Evolutionary conservation across 306 rosid species (phyloP), one percentile per base, ranked within the genome.

Genomic region (Castanea crenata): DNA sequence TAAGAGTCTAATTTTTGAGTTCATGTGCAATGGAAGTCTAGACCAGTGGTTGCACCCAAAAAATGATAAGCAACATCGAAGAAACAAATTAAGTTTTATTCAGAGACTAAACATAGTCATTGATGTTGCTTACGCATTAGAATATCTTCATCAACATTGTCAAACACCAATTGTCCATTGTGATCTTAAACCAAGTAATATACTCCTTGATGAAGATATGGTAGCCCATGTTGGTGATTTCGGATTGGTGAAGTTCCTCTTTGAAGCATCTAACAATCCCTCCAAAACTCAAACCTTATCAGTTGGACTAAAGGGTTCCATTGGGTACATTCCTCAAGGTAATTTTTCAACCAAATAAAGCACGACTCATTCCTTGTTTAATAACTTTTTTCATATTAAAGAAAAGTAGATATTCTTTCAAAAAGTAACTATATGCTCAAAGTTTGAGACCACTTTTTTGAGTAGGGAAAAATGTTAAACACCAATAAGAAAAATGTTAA

Each of bases 161-260:
- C 84, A 72, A 41, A 31, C 16, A 27, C 41, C 69, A 29, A 54
- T 89, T 49, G 83, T 84, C 69, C 90, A 89, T n/a, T 82, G 81
- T 79, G 88, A 89, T 79, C 8, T 88, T 8, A 88, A 88, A 54
- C 92, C 88, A 31, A 86, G 89, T 61, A 86, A 86, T 6, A 18
- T 86, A 68, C 80, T 88, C 51, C 78, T 88, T 23, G 86, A 85
- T 6, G 58, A 74, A 44, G 79, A 86, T 21, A 41, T 77, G 12
- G 75, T 79, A 20, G 89, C 86, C 19, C 78, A 64, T 69, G 76
- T 86, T 20, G 84, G 84, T 25, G 88, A 88, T 79, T 88, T 88
- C 64, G 88, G 92, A 16, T 55, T 86, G 56, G 92, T 87, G 6
- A 88, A 41, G 69, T 80, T 84, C 65, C 64, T 77, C 32, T 5